A percentile compares a stretch with the other conserved stretches of the same genome.
Evolutionary conservation across 441 rosid species (phyloP).

Genomic region (Macaranga tanarius): DNA sequence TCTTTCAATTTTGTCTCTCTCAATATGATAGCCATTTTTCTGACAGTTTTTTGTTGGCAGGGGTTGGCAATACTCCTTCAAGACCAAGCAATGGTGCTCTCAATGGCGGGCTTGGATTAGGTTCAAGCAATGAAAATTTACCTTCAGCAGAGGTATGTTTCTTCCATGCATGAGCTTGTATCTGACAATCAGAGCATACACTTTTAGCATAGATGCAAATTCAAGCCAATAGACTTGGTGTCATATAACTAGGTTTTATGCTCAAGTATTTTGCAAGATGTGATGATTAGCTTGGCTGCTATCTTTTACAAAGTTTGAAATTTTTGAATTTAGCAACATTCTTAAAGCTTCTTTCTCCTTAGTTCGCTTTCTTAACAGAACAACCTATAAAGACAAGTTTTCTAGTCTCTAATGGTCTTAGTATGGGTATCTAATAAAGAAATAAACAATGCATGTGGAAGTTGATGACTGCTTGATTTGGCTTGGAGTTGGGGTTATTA

Average conservation of each 20-base stretch:
- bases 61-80: slow-evolving; percentile 49
- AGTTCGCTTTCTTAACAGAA: no score
- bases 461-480: slow-evolving; percentile 9
- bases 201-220: neutral
- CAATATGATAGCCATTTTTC: slow-evolving; percentile 28
- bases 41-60: slow-evolving; percentile 47
- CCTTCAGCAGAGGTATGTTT: slow-evolving; percentile 51
- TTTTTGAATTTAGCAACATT: no score
- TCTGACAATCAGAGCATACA: neutral
- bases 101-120: slow-evolving; percentile 52
- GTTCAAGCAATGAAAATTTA: slow-evolving; percentile 49
- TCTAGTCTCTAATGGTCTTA: no score
- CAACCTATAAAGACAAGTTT: no score
- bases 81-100: slow-evolving; percentile 47
- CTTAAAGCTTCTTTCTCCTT: no score
- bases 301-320: no score
- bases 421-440: no score
- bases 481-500: neutral
- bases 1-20: slow-evolving; percentile 17
- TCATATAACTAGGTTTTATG: slow-evolving; percentile 7
- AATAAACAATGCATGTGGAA: neutral
- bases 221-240: neutral
- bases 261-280: neutral
- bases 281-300: no score
- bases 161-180: slow-evolving; percentile 6